Percentiles rank a stretch among this genome's conserved stretches.
Evolutionary conservation across 257 asterid genomes (phyloP).

Genomic region (Datura wrightii): DNA sequence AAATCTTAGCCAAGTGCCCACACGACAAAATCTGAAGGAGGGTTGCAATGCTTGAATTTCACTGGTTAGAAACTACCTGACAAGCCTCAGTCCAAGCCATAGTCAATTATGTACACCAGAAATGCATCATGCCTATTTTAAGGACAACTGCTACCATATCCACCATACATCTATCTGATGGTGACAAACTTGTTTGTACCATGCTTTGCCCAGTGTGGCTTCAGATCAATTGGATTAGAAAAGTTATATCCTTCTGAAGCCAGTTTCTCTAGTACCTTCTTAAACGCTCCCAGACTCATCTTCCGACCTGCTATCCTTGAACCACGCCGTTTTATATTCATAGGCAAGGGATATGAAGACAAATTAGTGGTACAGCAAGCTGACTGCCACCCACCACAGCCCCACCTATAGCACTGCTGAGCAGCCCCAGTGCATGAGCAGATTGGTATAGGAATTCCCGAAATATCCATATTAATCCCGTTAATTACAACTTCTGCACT

Average conservation of each 20-base stretch:
- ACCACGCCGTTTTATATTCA: constrained; percentile 83
- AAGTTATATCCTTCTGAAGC: constrained; percentile 73
- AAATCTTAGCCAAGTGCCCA: constrained; percentile 42
- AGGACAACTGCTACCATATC: constrained; percentile 43
- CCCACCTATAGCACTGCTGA: constrained; percentile 93
- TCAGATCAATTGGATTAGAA: constrained; percentile 75
- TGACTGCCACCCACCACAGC: constrained; percentile 96
- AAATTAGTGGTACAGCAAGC: constrained; percentile 83
- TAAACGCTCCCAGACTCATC: constrained; percentile 94
- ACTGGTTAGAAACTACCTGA: constrained; percentile 57
- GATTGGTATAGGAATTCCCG: constrained; percentile 72
- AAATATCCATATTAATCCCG: constrained; percentile 74
- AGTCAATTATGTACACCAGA: constrained; percentile 65
- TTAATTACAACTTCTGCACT: constrained; percentile 73
- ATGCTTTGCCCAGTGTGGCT: constrained; percentile 89
- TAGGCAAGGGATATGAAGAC: constrained; percentile 78
- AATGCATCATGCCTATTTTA: constrained; percentile 43
- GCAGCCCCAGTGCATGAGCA: constrained; percentile 89
- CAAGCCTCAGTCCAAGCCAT: constrained; percentile 53
- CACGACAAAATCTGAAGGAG: constrained; percentile 33
- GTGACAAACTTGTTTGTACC: constrained; percentile 95
- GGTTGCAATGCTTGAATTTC: constrained; percentile 46
- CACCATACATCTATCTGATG: constrained; percentile 54
- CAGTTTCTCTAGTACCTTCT: constrained; percentile 83
- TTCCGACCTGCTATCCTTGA: constrained; percentile 90